A percentile compares a stretch with the other conserved stretches of the same genome.
Evolutionary conservation across 192 early-diverging fungal genomes (phyloP).

Genomic region (Podila epicladia): DNA sequence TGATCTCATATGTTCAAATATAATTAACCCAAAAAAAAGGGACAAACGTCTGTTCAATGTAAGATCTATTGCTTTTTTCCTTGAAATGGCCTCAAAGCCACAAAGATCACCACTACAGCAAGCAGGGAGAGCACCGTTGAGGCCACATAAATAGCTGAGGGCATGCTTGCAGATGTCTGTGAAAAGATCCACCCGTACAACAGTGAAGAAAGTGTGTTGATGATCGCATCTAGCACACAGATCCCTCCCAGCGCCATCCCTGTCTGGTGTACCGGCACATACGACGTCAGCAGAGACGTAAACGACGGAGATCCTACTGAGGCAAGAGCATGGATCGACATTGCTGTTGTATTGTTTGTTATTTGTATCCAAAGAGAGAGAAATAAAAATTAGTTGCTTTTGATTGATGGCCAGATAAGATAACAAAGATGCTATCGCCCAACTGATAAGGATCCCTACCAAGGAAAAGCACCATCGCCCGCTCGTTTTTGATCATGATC

Average conservation of each 20-base stretch:
- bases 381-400: background rate
- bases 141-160: conserved; percentile 3
- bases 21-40: no score
- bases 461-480: conserved; percentile 1
- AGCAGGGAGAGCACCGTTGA: conserved; percentile 8
- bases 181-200: conserved; percentile 22
- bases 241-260: conserved; percentile 23
- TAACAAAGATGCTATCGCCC: background rate
- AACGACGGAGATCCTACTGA: conserved; percentile 11
- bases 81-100: background rate
- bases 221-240: conserved; percentile 11
- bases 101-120: background rate
- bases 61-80: background rate
- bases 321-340: conserved; percentile 3
- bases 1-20: no score
- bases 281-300: conserved; percentile 13
- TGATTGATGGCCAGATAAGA: background rate
- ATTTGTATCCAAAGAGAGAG: background rate
- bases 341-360: background rate
- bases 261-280: conserved; percentile 13
- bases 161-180: conserved; percentile 3
- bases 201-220: background rate
- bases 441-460: background rate
- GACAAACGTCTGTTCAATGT: background rate
- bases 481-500: background rate